Evolutionary conservation across 371 early-diverging fungal species (phyloP), one percentile per base, ranked within the genome.

Genomic region (Syncephalastrum monosporum): DNA sequence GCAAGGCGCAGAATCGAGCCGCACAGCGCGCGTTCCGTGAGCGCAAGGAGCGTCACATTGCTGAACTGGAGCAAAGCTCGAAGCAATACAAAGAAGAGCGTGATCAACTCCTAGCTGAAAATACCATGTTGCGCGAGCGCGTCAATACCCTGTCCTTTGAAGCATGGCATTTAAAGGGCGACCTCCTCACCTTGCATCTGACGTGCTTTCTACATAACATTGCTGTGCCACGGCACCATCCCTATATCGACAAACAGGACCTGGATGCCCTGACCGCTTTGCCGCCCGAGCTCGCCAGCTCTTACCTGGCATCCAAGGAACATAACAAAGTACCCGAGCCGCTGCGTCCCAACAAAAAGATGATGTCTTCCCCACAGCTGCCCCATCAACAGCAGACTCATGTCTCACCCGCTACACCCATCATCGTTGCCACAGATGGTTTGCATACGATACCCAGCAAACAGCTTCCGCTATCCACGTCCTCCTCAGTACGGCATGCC

Each of bases 11-110:
- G 63, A 89, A 89, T 64, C 75, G 89, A 17, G 89, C 83, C 0
- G 89, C 89, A 0, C 89, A 89, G 65, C 73, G 89, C 0, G 89
- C 88, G 2, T 89, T 89, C 61, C 80, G 89, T 21, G 86, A 89
- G 65, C 82, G 89, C 52, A 87, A 86, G 63, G 84, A 87, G 56
- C 65, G 78, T 23, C 84, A 89, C 52, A 63, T 88, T 5, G 61
- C 73, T 53, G 71, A 79, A 1, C 71, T 89, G 4, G 88, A 89
- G 63, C 69, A 74, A 43, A 70, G 72, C 14, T 80, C 86, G 56
- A 73, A 77, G 55, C 77, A 72, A 21, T 70, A 88, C 21, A 73
- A 75, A 10, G 80, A 79, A 47, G 69, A 66, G 29, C 75, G 81
- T 19, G 59, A 78, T 46, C 57, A 72, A 23, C 52, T 69, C 13